These are phyloP conservation scores for Xylaria sp. DNA, from an alignment of 2,329 filamentous ascomycete genomes.

Conservation along the genomic window DNA sequence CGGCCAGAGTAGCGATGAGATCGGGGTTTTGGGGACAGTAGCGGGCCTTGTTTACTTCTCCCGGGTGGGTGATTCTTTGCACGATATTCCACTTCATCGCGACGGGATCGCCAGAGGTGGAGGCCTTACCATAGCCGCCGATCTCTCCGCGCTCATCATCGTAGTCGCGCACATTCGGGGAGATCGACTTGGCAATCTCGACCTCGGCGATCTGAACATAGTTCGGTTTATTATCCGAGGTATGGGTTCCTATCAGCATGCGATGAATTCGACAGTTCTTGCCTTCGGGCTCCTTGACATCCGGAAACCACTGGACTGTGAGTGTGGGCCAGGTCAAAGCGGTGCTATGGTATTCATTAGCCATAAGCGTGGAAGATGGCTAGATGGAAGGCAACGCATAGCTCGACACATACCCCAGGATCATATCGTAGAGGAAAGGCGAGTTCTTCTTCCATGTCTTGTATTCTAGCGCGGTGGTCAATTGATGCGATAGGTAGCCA, in stretches of 20 bases:
- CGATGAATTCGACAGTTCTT: conserved; percentile 86
- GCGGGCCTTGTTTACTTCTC: conserved; percentile 96
- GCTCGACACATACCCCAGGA: conserved; percentile 58
- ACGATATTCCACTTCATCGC: conserved; percentile 84
- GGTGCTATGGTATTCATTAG: conserved; percentile 45
- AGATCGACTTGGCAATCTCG: conserved; percentile 75
- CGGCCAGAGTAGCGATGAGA: conserved; percentile 87
- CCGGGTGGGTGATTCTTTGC: conserved; percentile 93
- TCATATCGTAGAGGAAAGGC: conserved; percentile 97
- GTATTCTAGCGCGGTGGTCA: conserved; percentile 61
- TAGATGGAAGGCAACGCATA: conserved; percentile 1
- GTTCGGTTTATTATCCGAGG: conserved; percentile 77
- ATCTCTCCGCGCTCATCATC: conserved; percentile 91
- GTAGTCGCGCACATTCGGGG: conserved; percentile 74
- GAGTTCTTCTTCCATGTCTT: conserved; percentile 99
- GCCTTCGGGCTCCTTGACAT: conserved; percentile 80
- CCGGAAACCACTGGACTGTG: conserved; percentile 96
- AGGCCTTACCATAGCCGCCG: conserved; percentile 76
- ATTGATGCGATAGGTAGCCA: background rate
- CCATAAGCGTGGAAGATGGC: background rate
- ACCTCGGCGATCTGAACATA: conserved; percentile 93
- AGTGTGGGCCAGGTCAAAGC: conserved; percentile 96
- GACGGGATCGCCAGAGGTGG: conserved; percentile 51
- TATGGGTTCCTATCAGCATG: conserved; percentile 90
- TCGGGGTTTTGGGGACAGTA: conserved; percentile 98